Conservation (phyloP, 1,139 yeast species). For the Pneumocystis wakefieldiae region DNA sequence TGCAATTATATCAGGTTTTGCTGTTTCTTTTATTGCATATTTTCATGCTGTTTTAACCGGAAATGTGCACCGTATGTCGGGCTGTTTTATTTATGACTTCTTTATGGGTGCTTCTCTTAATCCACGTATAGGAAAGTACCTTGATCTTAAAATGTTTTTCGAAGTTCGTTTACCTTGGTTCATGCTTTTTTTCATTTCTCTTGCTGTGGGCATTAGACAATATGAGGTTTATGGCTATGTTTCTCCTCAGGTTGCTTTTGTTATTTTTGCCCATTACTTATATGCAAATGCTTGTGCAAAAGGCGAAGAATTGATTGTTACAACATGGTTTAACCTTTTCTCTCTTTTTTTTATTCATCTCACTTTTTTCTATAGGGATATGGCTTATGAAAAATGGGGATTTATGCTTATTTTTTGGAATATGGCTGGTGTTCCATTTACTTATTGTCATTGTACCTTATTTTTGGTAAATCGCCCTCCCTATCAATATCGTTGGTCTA, state of each 20-base stretch:
- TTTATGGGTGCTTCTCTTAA: conserved; percentile 97
- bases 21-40: conserved; percentile 55
- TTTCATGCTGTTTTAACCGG: conserved; percentile 24
- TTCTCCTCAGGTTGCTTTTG: conserved; percentile 57
- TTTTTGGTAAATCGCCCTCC: conserved; percentile 75
- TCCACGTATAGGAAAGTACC: conserved; percentile 71
- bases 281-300: conserved; percentile 95
- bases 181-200: conserved; percentile 61
- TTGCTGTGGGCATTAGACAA: conserved; percentile 65
- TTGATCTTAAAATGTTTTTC: conserved; percentile 90
- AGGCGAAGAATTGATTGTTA: conserved; percentile 93
- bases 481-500: conserved; percentile 58
- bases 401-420: conserved; percentile 98
- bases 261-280: conserved; percentile 76
- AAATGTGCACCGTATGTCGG: conserved; percentile 74
- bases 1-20: conserved; percentile 65
- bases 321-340: conserved; percentile 52
- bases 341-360: not conserved
- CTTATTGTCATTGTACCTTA: conserved; percentile 86
- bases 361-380: conserved; percentile 32
- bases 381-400: conserved; percentile 97
- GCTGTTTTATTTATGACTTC: conserved; percentile 75
- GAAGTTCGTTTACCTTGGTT: conserved; percentile 97
- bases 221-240: conserved; percentile 66
- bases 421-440: conserved; percentile 96